Evolutionary conservation across 2,329 filamentous ascomycete species (phyloP).

Genomic region (Colletotrichum zoysiae): DNA sequence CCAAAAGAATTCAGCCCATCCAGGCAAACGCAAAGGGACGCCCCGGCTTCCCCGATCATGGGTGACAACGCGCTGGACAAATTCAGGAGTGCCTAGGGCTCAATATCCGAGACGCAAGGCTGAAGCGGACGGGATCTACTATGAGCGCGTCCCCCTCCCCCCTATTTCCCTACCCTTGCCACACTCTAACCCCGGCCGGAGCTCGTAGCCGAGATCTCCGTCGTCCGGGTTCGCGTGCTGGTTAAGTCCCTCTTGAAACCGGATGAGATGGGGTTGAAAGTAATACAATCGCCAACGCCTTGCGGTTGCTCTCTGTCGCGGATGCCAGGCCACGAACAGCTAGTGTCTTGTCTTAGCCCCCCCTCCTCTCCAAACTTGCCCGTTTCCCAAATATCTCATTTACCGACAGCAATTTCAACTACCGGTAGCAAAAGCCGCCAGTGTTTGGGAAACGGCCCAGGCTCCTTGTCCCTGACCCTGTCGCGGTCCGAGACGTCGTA

Average conservation of each 20-base stretch:
- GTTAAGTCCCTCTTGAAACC: neutral
- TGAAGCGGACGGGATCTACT: slow-evolving; percentile 6
- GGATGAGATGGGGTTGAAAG: neutral
- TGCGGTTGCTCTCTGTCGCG: neutral
- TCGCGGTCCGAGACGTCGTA: neutral
- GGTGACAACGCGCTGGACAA: neutral
- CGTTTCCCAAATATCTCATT: neutral
- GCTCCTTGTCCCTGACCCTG: slow-evolving; percentile 16
- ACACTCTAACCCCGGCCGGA: neutral
- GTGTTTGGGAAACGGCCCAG: slow-evolving; percentile 5
- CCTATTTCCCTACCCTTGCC: neutral
- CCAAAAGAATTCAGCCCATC: neutral
- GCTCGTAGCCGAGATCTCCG: neutral
- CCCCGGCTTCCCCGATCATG: neutral
- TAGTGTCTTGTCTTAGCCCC: slow-evolving; percentile 12
- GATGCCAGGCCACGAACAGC: slow-evolving; percentile 1
- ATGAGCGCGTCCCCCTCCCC: neutral
- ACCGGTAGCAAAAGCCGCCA: neutral
- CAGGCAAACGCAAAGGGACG: neutral
- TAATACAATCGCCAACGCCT: neutral
- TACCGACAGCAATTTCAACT: neutral
- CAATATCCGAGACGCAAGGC: neutral
- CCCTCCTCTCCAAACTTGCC: neutral
- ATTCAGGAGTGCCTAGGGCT: neutral
- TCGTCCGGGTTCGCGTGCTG: neutral